Evolutionary conservation across 192 early-diverging fungal genomes (phyloP), one percentile per base, ranked within the genome.

Genomic region (Podila epigama): DNA sequence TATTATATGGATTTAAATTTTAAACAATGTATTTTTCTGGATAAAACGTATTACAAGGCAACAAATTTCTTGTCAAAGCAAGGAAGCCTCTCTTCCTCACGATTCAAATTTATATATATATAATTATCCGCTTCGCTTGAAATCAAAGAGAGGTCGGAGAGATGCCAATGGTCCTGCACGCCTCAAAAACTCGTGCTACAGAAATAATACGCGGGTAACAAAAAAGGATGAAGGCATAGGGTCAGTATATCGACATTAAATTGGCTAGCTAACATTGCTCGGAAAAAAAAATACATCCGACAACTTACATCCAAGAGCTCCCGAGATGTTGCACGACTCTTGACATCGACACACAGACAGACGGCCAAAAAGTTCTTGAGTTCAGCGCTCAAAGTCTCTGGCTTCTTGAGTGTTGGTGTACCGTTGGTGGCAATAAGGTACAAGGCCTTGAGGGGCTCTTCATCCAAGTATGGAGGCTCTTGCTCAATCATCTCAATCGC

Each of bases 401-500:
- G 95, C 60, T 92, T 85, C 82, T 96, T 94, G n/a, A 97, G 84
- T 51, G 92, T 92, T 12, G 96, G 96, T 8, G 96, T 98, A 51
- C 96, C 96, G 68, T 96, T 97, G 59, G 95, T 98, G 0, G 96
- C 96, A 83, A 98, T 97, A 61, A 98, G 79, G 55, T 96, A 98
- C 58, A 97, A 80, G 28, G 96, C 96, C 82, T 94, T 92, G 61
- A 98, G 85, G 29, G 96, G 94, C 66, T 96, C 94, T 77, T 98
- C 96, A 62, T 97, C 92, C 66, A 98, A 82, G 61, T 98, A 98
- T 60, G 96, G 96, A 13, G 95, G 96, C 75, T 98, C 96, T 59
- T 93, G 92, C 80, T 98, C 96, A 67, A 98, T 90, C 96, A 98
- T 97, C 81, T 98, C 95, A 51, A 97, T 96, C 5, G 93, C 95